phyloP scores from a whole-genome alignment of 108 stramenopile species.

The Nannochloropsis oceanica region DNA sequence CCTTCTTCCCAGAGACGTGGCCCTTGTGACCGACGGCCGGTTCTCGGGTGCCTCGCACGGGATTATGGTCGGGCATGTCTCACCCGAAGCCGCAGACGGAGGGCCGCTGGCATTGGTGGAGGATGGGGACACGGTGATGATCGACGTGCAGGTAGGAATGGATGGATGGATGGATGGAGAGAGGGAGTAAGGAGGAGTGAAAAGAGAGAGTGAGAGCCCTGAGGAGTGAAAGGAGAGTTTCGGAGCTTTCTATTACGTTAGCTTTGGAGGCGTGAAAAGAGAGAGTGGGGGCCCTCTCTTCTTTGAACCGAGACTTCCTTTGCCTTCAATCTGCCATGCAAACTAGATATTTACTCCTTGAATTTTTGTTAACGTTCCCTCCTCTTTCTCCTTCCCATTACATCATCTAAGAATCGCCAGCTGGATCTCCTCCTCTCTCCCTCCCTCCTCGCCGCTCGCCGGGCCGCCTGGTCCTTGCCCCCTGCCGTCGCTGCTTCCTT shows the following conservation, averaged over 20 bases:
- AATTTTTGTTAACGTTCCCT: too few relatives aligned
- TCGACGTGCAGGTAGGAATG: conserved; percentile 1
- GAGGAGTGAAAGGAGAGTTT: too few relatives aligned
- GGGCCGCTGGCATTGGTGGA: conserved; percentile 9
- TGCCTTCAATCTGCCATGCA: too few relatives aligned
- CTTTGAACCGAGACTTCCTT: too few relatives aligned
- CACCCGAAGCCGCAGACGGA: conserved; percentile 3
- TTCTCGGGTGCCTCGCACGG: conserved; percentile 17
- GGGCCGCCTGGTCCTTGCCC: not conserved
- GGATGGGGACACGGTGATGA: conserved; percentile 4
- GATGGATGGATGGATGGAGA: too few relatives aligned
- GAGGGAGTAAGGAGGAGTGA: too few relatives aligned
- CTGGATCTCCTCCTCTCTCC: not conserved
- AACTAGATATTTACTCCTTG: too few relatives aligned
- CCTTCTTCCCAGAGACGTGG: not conserved
- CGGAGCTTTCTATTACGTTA: too few relatives aligned
- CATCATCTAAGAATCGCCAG: not conserved
- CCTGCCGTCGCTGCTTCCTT: not conserved
- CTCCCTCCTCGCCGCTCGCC: not conserved
- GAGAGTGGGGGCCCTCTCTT: too few relatives aligned
- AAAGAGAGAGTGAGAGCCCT: too few relatives aligned
- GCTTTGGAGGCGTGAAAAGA: too few relatives aligned
- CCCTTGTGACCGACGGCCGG: not conserved
- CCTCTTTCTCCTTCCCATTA: too few relatives aligned
- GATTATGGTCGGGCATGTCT: conserved; percentile 7